A percentile compares a stretch with the other conserved stretches of the same genome.
phyloP scores from a whole-genome alignment of 2,329 filamentous ascomycete genomes.

The Ophiostoma populinum region DNA sequence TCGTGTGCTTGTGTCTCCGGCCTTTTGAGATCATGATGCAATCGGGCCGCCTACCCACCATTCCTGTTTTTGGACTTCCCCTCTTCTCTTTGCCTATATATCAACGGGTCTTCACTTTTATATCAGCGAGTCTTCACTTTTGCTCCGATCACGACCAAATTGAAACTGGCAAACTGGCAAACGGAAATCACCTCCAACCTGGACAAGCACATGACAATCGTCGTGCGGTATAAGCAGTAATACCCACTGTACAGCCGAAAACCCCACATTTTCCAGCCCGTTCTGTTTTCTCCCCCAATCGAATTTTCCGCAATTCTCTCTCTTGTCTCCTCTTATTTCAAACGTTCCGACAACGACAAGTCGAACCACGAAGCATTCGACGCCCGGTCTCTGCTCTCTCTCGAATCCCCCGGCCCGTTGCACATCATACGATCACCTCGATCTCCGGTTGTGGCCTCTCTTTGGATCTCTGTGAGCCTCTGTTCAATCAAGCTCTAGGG shows the following conservation, averaged over 20 bases:
- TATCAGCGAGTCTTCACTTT: too few relatives aligned
- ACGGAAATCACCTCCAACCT: too few relatives aligned
- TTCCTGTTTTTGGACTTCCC: too few relatives aligned
- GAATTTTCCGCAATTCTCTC: conserved; percentile 4
- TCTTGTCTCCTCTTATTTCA: background rate
- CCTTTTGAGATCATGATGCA: too few relatives aligned
- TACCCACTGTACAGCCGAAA: conserved; percentile 1
- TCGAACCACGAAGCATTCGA: conserved; percentile 3
- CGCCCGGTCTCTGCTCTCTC: background rate
- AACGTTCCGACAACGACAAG: background rate
- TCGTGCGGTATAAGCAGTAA: conserved; percentile 1
- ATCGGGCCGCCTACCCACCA: too few relatives aligned
- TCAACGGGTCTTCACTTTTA: too few relatives aligned
- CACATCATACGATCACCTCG: background rate
- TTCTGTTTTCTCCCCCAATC: conserved; percentile 5
- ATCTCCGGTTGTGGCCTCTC: background rate
- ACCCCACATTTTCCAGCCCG: conserved; percentile 7
- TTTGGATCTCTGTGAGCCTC: conserved; percentile 9
- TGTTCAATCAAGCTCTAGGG: conserved; percentile 9
- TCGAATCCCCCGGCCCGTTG: background rate
- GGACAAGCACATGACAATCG: conserved; percentile 2
- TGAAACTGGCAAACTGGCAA: too few relatives aligned
- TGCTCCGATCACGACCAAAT: too few relatives aligned
- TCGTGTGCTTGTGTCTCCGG: too few relatives aligned
- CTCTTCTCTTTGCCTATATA: too few relatives aligned